These are phyloP conservation scores for Abelmoschus esculentus DNA, from an alignment of 345 rosid species.

Conservation along the genomic window DNA sequence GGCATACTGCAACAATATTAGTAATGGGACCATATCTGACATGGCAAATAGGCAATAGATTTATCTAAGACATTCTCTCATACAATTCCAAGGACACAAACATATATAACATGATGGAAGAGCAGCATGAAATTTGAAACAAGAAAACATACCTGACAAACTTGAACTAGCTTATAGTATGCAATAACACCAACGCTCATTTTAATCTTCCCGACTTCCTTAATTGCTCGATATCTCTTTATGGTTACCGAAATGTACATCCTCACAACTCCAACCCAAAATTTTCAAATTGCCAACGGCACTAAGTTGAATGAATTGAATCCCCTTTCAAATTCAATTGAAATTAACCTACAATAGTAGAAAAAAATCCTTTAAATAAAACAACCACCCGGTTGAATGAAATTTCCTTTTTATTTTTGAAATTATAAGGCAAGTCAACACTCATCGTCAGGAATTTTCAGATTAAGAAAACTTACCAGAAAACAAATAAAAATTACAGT, in stretches of 20 bases:
- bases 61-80: not conserved
- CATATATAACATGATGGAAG: not conserved
- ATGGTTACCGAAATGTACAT: conserved; percentile 68
- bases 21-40: not conserved
- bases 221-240: conserved; percentile 65
- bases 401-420: not conserved
- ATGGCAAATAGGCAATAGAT: not conserved
- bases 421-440: not conserved
- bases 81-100: not conserved
- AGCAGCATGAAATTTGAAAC: not conserved
- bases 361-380: not conserved
- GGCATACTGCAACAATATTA: not conserved
- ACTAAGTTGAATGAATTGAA: conserved; percentile 15
- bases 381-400: too few species aligned
- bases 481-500: conserved; percentile 42
- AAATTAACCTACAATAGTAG: conserved; percentile 31
- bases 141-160: conserved; percentile 63
- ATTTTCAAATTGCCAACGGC: conserved; percentile 9
- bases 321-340: conserved; percentile 9
- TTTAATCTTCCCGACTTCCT: conserved; percentile 70
- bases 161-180: conserved; percentile 66
- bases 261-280: conserved; percentile 43
- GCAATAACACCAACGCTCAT: conserved; percentile 68
- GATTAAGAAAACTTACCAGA: conserved; percentile 28
- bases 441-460: not conserved